These are phyloP conservation scores for Vigna trinervia DNA, from an alignment of 306 rosid species.

Conservation along the genomic window DNA sequence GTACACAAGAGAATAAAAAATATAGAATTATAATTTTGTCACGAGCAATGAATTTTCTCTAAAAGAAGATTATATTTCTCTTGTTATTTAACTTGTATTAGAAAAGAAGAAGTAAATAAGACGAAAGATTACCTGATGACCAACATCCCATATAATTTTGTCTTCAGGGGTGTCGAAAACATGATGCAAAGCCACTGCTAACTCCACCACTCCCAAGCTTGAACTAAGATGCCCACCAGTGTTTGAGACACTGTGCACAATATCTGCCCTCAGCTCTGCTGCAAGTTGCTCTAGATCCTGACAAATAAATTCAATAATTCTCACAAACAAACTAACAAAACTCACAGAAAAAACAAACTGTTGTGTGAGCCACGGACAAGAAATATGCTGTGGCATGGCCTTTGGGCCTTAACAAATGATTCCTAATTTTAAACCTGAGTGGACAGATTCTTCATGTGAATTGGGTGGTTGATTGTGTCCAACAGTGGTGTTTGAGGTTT, in stretches of 20 bases:
- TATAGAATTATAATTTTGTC: neutral
- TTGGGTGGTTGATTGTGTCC: slow-evolving; percentile 80
- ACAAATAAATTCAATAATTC: neutral
- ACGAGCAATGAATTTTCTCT: slow-evolving; percentile 9
- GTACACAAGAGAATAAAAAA: neutral
- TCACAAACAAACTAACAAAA: neutral
- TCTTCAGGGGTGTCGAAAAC: slow-evolving; percentile 87
- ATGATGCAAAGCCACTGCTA: slow-evolving; percentile 85
- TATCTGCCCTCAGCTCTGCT: slow-evolving; percentile 83
- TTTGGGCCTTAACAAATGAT: neutral
- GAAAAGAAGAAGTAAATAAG: neutral
- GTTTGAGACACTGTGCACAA: slow-evolving; percentile 69
- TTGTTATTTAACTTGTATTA: neutral
- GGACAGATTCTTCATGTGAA: slow-evolving; percentile 83
- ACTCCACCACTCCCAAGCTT: slow-evolving; percentile 93
- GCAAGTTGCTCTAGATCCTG: slow-evolving; percentile 90
- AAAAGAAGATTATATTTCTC: neutral
- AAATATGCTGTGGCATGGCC: slow-evolving; percentile 2
- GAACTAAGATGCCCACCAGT: slow-evolving; percentile 95
- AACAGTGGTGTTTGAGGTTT: slow-evolving; percentile 82
- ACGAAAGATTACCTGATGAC: slow-evolving; percentile 73
- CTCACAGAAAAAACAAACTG: neutral
- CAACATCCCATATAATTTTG: slow-evolving; percentile 97
- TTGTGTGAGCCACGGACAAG: slow-evolving; percentile 8
- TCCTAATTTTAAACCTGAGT: slow-evolving; percentile 52